Base-by-base conservation (phyloP, 1,284 basidiomycete species). In the Lignosus rhinocerotis region DNA sequence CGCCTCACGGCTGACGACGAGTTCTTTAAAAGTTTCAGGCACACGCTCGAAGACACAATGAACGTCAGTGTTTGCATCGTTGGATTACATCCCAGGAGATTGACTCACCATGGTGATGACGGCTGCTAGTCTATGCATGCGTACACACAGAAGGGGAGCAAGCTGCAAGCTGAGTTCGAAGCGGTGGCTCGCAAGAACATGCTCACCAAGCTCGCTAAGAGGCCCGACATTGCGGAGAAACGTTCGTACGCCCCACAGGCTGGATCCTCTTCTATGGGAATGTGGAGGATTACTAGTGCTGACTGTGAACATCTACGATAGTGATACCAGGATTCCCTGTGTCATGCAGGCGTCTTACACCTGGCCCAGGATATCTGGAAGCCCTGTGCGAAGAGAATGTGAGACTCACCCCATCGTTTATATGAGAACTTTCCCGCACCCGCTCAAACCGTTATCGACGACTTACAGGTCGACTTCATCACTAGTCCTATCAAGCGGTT, bases 281-380 rank as follows among this genome's bases (percentile, higher is more conserved):
- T n/a, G n/a, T n/a, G n/a, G n/a, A 25, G 25, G 25, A 25, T 25
- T 25, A 25, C 25, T 4, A 25, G 25, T 25, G 25, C 25, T 25
- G 25, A 25, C 25, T 25, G 25, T 25, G 25, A 25, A 25, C 4
- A 25, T 25, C 4, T 25, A 25, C 25, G 25, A 4, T 44, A 85
- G 84, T 86, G 9, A 75, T 86, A 21, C 85, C 86, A 3, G 76
- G 78, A 50, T 87, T 87, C 63, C 73, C 80, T 2, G 80, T 85
- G 10, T 77, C 74, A 8, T 87, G 84, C 68, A 75, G 83, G 31
- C 76, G 86, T 42, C 70, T 87, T 45, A 88, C 86, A 0, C 85
- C 86, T 3, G 86, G 85, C 0, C 84, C 84, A 25, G 84, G 85
- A 1, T 88, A 86, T 67, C 75, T 88, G 25, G 84, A 87, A 64